Percentiles rank a stretch among this genome's conserved stretches.
phyloP scores from a whole-genome alignment of 306 rosid genomes.

The Trichosanthes cucumerina region DNA sequence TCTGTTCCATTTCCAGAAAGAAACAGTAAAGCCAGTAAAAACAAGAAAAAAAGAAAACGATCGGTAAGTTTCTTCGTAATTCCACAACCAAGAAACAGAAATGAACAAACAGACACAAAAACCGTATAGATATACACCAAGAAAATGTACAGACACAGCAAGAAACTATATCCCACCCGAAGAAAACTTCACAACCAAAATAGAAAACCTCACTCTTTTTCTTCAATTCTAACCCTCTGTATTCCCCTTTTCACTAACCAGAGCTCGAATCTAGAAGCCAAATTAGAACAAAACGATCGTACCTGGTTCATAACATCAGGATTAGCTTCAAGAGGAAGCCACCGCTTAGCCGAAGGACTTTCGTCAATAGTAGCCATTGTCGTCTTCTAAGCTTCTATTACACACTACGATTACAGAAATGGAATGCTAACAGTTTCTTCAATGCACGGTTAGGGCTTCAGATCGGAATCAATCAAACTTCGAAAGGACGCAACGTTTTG shows the following conservation, averaged over 20 bases:
- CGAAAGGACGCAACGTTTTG: background rate
- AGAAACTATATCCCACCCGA: background rate
- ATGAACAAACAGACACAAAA: background rate
- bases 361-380: conserved; percentile 48
- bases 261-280: background rate
- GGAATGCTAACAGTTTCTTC: background rate
- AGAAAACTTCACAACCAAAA: background rate
- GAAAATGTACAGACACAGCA: background rate
- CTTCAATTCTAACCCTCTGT: background rate
- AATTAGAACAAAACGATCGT: background rate
- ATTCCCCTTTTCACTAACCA: background rate
- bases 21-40: background rate
- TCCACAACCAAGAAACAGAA: background rate
- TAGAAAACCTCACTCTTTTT: background rate
- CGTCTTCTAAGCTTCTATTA: background rate
- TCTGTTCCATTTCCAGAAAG: background rate
- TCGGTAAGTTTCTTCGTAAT: background rate
- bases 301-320: conserved; percentile 98
- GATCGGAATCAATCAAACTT: background rate
- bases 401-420: background rate
- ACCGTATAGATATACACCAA: background rate
- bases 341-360: conserved; percentile 47
- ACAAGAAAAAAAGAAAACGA: background rate
- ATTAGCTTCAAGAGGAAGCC: conserved; percentile 99
- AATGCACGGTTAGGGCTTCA: background rate